These are phyloP conservation scores for Leccinellum rugosiceps DNA, from an alignment of 768 basidiomycete species.

Conservation along the genomic window DNA sequence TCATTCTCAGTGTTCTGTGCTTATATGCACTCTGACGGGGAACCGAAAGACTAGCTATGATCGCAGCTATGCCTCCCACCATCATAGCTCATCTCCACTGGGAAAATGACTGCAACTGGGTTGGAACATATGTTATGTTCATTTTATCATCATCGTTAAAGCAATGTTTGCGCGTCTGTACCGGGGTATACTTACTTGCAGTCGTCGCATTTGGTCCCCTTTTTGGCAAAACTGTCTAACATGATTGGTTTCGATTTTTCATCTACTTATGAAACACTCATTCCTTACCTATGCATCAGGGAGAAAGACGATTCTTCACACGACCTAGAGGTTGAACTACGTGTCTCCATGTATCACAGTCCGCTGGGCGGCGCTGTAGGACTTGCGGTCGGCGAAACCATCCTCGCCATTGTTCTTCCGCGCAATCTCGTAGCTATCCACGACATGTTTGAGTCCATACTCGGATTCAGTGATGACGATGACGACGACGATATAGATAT, in stretches of 20 bases:
- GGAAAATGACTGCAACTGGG: too few species aligned
- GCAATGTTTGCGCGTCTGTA: background rate
- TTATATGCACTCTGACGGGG: too few species aligned
- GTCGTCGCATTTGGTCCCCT: background rate
- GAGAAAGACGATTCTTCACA: too few species aligned
- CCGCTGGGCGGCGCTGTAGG: constrained; percentile 72
- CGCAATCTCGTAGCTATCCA: constrained; percentile 34
- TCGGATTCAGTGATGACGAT: constrained; percentile 27
- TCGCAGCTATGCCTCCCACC: too few species aligned
- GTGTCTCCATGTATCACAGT: constrained; percentile 29
- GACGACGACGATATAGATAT: constrained; percentile 22
- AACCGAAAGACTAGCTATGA: too few species aligned
- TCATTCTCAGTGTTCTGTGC: too few species aligned
- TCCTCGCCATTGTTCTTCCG: constrained; percentile 54
- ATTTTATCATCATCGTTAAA: background rate
- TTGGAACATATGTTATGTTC: background rate
- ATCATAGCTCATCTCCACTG: too few species aligned
- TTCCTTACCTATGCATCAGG: too few species aligned
- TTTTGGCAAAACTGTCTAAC: background rate
- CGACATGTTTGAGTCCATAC: background rate
- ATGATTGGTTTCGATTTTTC: background rate
- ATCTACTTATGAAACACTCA: too few species aligned
- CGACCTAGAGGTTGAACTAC: background rate
- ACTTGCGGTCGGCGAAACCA: constrained; percentile 66
- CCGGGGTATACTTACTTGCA: background rate